Percentiles rank a stretch among this genome's conserved stretches.
phyloP scores from a whole-genome alignment of 148 eudicot species.

The Silene conica region DNA sequence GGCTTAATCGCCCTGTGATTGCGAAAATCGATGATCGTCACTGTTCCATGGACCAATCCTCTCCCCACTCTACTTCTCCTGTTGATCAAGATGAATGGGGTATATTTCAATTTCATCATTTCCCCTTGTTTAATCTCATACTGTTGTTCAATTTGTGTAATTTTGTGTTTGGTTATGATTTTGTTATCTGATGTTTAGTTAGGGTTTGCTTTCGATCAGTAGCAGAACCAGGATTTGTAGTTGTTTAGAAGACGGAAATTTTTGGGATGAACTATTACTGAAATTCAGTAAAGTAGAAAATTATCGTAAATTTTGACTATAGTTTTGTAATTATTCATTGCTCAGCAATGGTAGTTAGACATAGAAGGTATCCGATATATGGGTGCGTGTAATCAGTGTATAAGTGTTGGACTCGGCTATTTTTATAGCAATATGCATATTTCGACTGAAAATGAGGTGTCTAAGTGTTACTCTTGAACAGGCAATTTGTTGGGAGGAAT shows the following conservation, averaged over 20 bases:
- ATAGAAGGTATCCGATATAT: too few relatives aligned
- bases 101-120: slow-evolving; percentile 16
- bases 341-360: too few relatives aligned
- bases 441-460: too few relatives aligned
- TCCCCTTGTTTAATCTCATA: not conserved
- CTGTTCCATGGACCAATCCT: slow-evolving; percentile 57
- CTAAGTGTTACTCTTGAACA: too few relatives aligned
- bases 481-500: too few relatives aligned
- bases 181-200: not conserved
- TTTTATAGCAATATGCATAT: too few relatives aligned
- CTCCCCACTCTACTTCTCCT: slow-evolving; percentile 44
- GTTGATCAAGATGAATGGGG: slow-evolving; percentile 72
- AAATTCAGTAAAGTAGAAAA: too few relatives aligned
- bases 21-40: slow-evolving; percentile 57
- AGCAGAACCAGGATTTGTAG: not conserved
- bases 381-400: too few relatives aligned
- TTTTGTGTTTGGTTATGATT: too few relatives aligned
- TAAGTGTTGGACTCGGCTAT: not conserved
- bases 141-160: not conserved
- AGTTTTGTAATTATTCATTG: too few relatives aligned
- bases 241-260: not conserved
- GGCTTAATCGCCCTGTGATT: slow-evolving; percentile 48
- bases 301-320: too few relatives aligned
- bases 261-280: too few relatives aligned
- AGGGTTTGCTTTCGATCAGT: not conserved